Evolutionary conservation across 257 asterid genomes (phyloP).

Genomic region (Henckelia pumila): DNA sequence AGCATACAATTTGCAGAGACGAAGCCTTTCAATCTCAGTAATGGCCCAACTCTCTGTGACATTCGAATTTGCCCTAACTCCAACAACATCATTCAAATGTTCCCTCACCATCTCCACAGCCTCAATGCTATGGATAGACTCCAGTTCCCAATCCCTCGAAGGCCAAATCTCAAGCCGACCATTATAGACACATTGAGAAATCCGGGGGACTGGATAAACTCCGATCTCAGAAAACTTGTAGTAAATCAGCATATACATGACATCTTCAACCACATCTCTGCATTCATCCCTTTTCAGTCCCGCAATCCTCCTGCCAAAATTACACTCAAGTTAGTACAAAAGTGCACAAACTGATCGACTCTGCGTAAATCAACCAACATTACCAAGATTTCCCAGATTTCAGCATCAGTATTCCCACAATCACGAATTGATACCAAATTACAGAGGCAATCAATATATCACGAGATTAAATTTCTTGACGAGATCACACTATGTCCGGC

Average conservation of each 20-base stretch:
- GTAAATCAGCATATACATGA: slow-evolving; percentile 53
- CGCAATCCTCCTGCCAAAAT: slow-evolving; percentile 71
- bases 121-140: slow-evolving; percentile 70
- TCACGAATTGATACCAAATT: slow-evolving; percentile 24
- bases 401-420: slow-evolving; percentile 23
- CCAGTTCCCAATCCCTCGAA: slow-evolving; percentile 81
- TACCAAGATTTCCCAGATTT: slow-evolving; percentile 40
- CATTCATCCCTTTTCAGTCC: slow-evolving; percentile 52
- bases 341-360: background rate
- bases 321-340: slow-evolving; percentile 24
- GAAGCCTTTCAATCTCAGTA: slow-evolving; percentile 38
- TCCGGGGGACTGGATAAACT: slow-evolving; percentile 70
- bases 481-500: slow-evolving; percentile 38
- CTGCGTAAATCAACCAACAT: slow-evolving; percentile 27
- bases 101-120: slow-evolving; percentile 69
- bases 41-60: slow-evolving; percentile 58
- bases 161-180: slow-evolving; percentile 80
- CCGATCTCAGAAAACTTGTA: slow-evolving; percentile 56
- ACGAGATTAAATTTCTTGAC: slow-evolving; percentile 26
- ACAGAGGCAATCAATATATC: slow-evolving; percentile 27
- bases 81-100: slow-evolving; percentile 50
- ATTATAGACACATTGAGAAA: slow-evolving; percentile 66
- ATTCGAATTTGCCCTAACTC: slow-evolving; percentile 48
- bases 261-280: slow-evolving; percentile 66
- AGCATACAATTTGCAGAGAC: slow-evolving; percentile 55